Evolutionary conservation across 192 early-diverging fungal genomes (phyloP).

Genomic region (Coemansia javaensis): DNA sequence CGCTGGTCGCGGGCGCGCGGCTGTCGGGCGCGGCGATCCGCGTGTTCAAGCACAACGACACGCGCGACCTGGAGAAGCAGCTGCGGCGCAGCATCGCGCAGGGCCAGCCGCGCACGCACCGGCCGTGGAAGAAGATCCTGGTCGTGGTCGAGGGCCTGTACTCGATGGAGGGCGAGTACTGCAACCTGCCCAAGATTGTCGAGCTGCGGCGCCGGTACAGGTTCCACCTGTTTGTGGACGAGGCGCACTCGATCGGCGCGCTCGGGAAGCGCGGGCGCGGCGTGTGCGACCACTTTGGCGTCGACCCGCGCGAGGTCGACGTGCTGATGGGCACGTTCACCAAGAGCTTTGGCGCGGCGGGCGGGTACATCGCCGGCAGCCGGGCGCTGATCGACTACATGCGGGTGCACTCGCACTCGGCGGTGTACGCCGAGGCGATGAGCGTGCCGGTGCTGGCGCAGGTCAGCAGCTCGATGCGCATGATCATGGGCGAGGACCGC

Average conservation of each 20-base stretch:
- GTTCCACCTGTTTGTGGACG: constrained; percentile 95
- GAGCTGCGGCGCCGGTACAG: constrained; percentile 88
- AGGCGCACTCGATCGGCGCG: constrained; percentile 95
- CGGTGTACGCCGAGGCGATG: constrained; percentile 89
- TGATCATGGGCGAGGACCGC: constrained; percentile 85
- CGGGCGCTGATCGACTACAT: constrained; percentile 76
- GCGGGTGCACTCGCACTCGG: constrained; percentile 71
- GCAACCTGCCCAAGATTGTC: constrained; percentile 80
- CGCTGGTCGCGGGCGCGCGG: constrained; percentile 89
- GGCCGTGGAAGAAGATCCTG: constrained; percentile 99
- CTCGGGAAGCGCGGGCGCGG: constrained; percentile 91
- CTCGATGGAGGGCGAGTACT: constrained; percentile 96
- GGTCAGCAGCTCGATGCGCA: constrained; percentile 81
- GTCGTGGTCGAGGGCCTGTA: constrained; percentile 94
- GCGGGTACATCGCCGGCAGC: constrained; percentile 85
- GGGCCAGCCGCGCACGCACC: constrained; percentile 95
- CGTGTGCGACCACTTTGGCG: constrained; percentile 92
- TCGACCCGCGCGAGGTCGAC: constrained; percentile 86
- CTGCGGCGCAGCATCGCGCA: constrained; percentile 85
- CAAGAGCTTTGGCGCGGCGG: constrained; percentile 95
- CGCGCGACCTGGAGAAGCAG: constrained; percentile 69
- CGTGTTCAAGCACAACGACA: constrained; percentile 93
- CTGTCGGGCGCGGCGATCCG: constrained; percentile 84
- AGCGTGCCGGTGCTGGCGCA: constrained; percentile 82
- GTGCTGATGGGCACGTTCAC: constrained; percentile 98